Percentiles rank a stretch among this genome's conserved stretches.
Evolutionary conservation across 176 grass and related monocot species (phyloP).

Genomic region (Oropetium thomaeum): DNA sequence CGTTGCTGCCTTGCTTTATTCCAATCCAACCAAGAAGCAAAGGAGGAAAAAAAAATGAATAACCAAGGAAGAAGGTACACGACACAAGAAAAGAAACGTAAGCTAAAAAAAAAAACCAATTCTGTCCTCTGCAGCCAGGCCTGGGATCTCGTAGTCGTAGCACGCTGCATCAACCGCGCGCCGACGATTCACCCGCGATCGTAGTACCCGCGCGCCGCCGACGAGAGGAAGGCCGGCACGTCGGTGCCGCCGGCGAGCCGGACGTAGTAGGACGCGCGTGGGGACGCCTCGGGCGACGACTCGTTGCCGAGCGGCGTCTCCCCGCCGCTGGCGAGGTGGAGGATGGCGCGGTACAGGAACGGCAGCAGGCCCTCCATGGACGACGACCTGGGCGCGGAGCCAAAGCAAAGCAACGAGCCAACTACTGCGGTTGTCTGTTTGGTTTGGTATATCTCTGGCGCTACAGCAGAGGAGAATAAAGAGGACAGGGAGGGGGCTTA

Average conservation of each 20-base stretch:
- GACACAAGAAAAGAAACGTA: not conserved
- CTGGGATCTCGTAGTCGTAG: not conserved
- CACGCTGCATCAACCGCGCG: not conserved
- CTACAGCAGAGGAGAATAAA: not conserved
- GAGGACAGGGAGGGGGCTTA: constrained; percentile 6
- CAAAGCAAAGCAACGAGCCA: not conserved
- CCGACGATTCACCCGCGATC: constrained; percentile 12
- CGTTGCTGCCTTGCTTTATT: constrained; percentile 5
- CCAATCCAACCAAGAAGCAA: not conserved
- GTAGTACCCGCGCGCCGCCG: constrained; percentile 22
- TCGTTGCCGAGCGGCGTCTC: constrained; percentile 34
- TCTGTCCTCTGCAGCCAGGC: too few species aligned
- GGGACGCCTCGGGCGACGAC: constrained; percentile 39
- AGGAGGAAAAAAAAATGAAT: not conserved
- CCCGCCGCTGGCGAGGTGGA: constrained; percentile 40
- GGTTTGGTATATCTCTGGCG: not conserved
- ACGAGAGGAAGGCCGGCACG: constrained; percentile 17
- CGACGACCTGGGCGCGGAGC: not conserved
- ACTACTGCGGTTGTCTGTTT: not conserved
- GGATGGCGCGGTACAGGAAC: constrained; percentile 58
- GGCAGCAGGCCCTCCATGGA: constrained; percentile 64
- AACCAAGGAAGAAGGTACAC: too few species aligned
- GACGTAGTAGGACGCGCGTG: constrained; percentile 17
- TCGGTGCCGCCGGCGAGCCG: constrained; percentile 34
- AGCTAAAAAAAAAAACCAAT: not conserved